A percentile compares a stretch with the other conserved stretches of the same genome.
These are phyloP conservation scores for Amanita exitialis DNA, from an alignment of 768 basidiomycete species.

Conservation along the genomic window DNA sequence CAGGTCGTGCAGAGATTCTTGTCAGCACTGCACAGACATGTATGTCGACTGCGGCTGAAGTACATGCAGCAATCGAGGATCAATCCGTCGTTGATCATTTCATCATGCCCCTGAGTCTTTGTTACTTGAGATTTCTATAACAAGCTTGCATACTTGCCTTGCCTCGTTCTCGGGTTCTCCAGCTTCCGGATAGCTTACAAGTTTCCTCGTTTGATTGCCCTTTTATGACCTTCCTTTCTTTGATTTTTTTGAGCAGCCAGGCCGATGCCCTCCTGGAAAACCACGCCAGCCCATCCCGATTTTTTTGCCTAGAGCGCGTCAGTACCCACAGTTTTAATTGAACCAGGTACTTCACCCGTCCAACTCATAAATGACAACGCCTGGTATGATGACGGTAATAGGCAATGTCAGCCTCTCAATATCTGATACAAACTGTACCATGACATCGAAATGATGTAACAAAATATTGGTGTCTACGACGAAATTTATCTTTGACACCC, in stretches of 20 bases:
- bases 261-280: conserved; percentile 60
- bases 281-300: conserved; percentile 38
- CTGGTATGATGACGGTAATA: conserved; percentile 60
- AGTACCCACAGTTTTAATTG: background rate
- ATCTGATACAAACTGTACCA: conserved; percentile 57
- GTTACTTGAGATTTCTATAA: conserved; percentile 1
- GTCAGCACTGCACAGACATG: conserved; percentile 61
- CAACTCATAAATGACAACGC: conserved; percentile 67
- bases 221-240: conserved; percentile 42
- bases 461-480: conserved; percentile 78
- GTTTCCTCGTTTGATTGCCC: conserved; percentile 59
- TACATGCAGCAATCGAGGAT: conserved; percentile 73
- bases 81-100: conserved; percentile 52
- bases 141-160: conserved; percentile 26
- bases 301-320: conserved; percentile 31
- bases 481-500: conserved; percentile 35
- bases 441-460: conserved; percentile 51
- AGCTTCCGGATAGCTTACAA: conserved; percentile 47
- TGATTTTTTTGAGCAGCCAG: conserved; percentile 57
- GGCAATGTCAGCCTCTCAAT: conserved; percentile 38
- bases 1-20: conserved; percentile 48
- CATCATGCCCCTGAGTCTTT: conserved; percentile 14
- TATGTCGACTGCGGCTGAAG: conserved; percentile 38
- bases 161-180: conserved; percentile 39
- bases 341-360: conserved; percentile 40